A percentile compares a stretch with the other conserved stretches of the same genome.
Evolutionary conservation across 1,284 basidiomycete species (phyloP).

Genomic region (Ceratobasidium papillatum): DNA sequence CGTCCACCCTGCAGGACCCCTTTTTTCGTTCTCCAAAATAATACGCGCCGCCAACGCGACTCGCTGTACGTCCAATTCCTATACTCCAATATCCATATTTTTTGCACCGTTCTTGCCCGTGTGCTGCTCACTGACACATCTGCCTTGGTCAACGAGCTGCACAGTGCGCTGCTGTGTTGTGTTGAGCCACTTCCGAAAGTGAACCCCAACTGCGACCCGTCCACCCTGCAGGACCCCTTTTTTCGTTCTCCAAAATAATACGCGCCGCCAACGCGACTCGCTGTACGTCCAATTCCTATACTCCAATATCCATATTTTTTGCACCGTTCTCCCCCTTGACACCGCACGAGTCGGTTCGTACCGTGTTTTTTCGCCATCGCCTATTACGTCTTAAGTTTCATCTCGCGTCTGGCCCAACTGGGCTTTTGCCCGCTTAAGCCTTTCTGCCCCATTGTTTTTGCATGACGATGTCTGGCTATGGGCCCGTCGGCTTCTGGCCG

Average conservation of each 20-base stretch:
- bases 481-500: background rate
- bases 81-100: background rate
- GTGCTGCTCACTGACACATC: background rate
- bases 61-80: conserved; percentile 17
- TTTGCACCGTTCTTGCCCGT: background rate
- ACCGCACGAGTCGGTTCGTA: background rate
- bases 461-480: background rate
- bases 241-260: conserved; percentile 24
- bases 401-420: conserved; percentile 1
- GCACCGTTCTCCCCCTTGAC: background rate
- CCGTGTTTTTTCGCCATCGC: conserved; percentile 22
- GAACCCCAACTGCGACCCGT: conserved; percentile 36
- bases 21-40: conserved; percentile 22
- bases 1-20: conserved; percentile 39
- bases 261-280: conserved; percentile 26
- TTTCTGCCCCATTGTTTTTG: background rate
- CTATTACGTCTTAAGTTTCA: conserved; percentile 30
- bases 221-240: conserved; percentile 38
- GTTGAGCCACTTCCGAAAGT: conserved; percentile 3
- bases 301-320: conserved; percentile 3
- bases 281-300: conserved; percentile 14
- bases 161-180: background rate
- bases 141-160: background rate
- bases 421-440: background rate
- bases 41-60: conserved; percentile 30